Percentiles rank a stretch among this genome's conserved stretches.
phyloP scores from a whole-genome alignment of 2,329 filamentous ascomycete genomes.

The Penicillium sp. region DNA sequence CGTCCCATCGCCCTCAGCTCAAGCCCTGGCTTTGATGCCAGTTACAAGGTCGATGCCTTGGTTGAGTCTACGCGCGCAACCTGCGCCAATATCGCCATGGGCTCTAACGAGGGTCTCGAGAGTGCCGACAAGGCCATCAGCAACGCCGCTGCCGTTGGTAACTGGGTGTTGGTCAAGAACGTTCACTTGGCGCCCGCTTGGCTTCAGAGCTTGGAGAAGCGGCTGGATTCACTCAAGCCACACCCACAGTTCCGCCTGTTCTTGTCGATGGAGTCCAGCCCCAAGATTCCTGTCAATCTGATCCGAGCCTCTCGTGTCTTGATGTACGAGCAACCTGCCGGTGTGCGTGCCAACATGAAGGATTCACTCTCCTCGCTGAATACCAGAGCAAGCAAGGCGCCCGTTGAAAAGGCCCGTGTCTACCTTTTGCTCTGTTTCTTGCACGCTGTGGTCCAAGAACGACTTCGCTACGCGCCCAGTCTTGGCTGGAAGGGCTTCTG shows the following conservation, averaged over 20 bases:
- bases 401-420: constrained; percentile 85
- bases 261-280: constrained; percentile 96
- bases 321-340: constrained; percentile 97
- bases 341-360: constrained; percentile 97
- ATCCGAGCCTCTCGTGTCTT: constrained; percentile 89
- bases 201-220: constrained; percentile 96
- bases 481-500: constrained; percentile 98
- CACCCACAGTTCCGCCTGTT: constrained; percentile 92
- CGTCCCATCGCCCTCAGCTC: constrained; percentile 90
- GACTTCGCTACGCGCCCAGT: constrained; percentile 88
- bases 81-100: constrained; percentile 98
- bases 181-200: constrained; percentile 94
- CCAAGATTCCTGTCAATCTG: constrained; percentile 94
- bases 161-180: constrained; percentile 98
- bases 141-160: constrained; percentile 86
- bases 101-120: constrained; percentile 89
- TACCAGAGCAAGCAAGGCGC: constrained; percentile 73
- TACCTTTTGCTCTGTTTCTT: constrained; percentile 92
- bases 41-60: constrained; percentile 96
- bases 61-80: constrained; percentile 79
- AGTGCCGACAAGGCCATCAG: constrained; percentile 94
- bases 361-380: constrained; percentile 87
- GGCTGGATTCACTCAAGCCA: constrained; percentile 91
- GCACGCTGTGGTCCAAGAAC: constrained; percentile 93
- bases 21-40: constrained; percentile 94